Evolutionary conservation across 1,284 basidiomycete genomes (phyloP), one percentile per base, ranked within the genome.

Genomic region (Retiboletus flavoniger): DNA sequence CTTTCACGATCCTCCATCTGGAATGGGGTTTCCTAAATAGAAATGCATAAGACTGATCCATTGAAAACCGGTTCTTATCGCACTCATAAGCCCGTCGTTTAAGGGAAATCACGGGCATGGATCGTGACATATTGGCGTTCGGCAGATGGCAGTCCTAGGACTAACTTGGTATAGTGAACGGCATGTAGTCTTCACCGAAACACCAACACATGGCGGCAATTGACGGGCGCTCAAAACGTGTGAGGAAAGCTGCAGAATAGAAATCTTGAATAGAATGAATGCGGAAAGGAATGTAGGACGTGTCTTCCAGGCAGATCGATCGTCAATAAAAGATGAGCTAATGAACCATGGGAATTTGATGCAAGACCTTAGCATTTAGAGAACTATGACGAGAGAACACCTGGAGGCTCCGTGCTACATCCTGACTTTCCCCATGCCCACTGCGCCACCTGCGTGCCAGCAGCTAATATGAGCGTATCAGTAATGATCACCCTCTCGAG

Each of bases 131-230:
- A 6, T 29, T 41, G 10, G 24, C n/a, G 35, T 17, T 21, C 34
- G 31, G 26, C 38, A 21, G 32, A 40, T 36, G n/a, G 19, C 35
- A 21, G 35, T 19, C 28, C n/a, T n/a, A 4, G 10, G 39, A 43
- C 42, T 31, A 46, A 62, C 40, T 32, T 40, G 39, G 50, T 57
- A 64, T 41, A 38, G 31, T 43, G 40, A 47, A 43, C 34, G 51
- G 44, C 14, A 31, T 41, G n/a, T 9, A 7, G 9, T 17, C 21
- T 7, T 10, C 26, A 14, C 31, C 17, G 24, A 10, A 10, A 10
- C 24, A 43, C 26, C 19, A 29, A 9, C 24, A 9, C 24, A 17
- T 36, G 8, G 43, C 32, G 19, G 19, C 8, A 8, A 32, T 38
- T 34, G 39, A 51, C 50, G 16, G 32, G 29, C 46, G 50, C 50